Base-by-base conservation (phyloP, 2,329 filamentous ascomycete genomes). In the Aspergillus sp. region DNA sequence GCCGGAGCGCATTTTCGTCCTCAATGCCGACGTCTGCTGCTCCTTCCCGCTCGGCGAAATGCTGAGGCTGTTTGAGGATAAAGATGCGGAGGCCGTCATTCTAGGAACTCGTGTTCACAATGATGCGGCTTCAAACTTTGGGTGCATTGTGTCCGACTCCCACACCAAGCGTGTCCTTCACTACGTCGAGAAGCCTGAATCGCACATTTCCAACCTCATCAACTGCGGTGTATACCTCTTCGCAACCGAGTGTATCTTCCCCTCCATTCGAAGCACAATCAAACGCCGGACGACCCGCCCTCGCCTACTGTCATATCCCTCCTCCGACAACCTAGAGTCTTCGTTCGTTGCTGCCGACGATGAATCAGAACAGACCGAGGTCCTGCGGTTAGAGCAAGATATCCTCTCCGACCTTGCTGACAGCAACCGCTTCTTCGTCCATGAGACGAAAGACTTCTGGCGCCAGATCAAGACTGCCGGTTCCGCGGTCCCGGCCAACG, bases 171-270 rank as follows among this genome's bases (percentile, higher is more conserved):
- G 94, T 68, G 95, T 99, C 50, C 89, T 98, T 63, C 95, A 99
- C 83, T 98, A 99, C 81, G 95, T 99, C 77, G 95, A 98, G 86
- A 98, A 98, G 84, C 95, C 95, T 68, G 94, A 99, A 80, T 93
- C 91, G 59, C 91, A 96, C 80, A 97, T 99, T 80, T 96, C 91
- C 74, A 97, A 97, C 82, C 85, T 99, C 69, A 99, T 99, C 85
- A 99, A 98, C 85, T 98, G 95, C 79, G 95, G 95, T 72, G 93
- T 99, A 73, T 99, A 98, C 82, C 91, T 98, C 72, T 99, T 99
- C 80, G 87, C 91, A 67, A 95, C 93, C 66, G 93, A 97, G 70
- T 92, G 90, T 78, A 96, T 98, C 82, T 98, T 98, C 86, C 94
- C 94, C 66, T 91, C 92, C 69, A 98, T 99, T 78, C 90, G 90